Conservation (phyloP, 768 basidiomycete species). For the Trametes maxima region DNA sequence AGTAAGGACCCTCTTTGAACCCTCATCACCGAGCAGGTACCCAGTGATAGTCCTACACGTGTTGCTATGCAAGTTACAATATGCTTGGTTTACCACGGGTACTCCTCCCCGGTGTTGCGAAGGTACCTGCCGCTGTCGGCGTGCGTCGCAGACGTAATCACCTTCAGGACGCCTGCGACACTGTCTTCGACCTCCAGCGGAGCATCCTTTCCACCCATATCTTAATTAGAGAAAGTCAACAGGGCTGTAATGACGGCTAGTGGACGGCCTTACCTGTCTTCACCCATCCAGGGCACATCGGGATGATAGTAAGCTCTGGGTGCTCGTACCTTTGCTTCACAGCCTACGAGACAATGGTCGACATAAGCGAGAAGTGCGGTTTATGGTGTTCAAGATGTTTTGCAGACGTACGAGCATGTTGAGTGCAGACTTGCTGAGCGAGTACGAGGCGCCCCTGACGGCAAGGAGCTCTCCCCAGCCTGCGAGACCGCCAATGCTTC, state of each 20-base stretch:
- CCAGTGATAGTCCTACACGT: not conserved
- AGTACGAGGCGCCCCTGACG: slow-evolving; percentile 31
- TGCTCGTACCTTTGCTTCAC: slow-evolving; percentile 39
- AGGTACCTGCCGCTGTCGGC: slow-evolving; percentile 19
- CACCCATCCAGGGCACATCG: slow-evolving; percentile 42
- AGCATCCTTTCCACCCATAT: slow-evolving; percentile 18
- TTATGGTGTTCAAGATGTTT: not conserved
- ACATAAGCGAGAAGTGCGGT: too few relatives aligned
- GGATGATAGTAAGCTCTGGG: slow-evolving; percentile 36
- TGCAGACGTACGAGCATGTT: slow-evolving; percentile 41
- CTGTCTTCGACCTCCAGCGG: slow-evolving; percentile 12
- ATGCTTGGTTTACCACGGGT: slow-evolving; percentile 10
- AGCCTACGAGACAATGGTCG: slow-evolving; percentile 26
- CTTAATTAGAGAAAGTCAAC: not conserved
- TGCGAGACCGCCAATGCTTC: slow-evolving; percentile 34
- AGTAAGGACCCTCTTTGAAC: too few relatives aligned
- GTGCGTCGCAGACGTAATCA: slow-evolving; percentile 1
- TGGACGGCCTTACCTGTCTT: slow-evolving; percentile 25
- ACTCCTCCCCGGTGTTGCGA: slow-evolving; percentile 7
- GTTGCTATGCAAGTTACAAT: too few relatives aligned
- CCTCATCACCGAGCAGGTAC: too few relatives aligned
- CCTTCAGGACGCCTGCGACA: slow-evolving; percentile 9
- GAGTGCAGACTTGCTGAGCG: slow-evolving; percentile 40
- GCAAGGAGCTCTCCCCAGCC: not conserved
- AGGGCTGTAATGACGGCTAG: not conserved